These are phyloP conservation scores for Isatis tinctoria DNA, from an alignment of 345 rosid genomes.

Conservation along the genomic window DNA sequence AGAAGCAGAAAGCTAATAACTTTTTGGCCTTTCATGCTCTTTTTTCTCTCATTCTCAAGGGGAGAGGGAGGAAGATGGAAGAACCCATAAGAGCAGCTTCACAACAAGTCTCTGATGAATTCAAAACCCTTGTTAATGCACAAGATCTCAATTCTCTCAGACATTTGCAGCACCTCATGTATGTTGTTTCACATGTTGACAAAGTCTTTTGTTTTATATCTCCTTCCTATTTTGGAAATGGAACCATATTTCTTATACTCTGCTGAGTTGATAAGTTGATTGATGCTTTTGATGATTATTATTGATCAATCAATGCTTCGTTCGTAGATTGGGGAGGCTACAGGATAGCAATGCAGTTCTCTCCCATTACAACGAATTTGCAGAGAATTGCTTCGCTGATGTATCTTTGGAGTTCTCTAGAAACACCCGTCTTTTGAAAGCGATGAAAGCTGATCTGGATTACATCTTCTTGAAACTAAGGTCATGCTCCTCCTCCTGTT, in stretches of 20 bases:
- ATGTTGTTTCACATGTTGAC: neutral
- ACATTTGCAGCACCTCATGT: conserved; percentile 81
- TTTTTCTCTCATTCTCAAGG: neutral
- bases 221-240: neutral
- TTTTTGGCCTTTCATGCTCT: neutral
- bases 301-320: neutral
- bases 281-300: neutral
- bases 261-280: neutral
- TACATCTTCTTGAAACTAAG: conserved; percentile 87
- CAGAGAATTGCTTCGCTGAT: conserved; percentile 76
- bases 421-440: conserved; percentile 61
- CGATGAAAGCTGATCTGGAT: conserved; percentile 87
- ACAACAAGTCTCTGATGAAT: conserved; percentile 57
- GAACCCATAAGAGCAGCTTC: conserved; percentile 62
- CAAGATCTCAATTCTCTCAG: conserved; percentile 59
- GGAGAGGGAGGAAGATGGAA: conserved; percentile 27
- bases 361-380: conserved; percentile 79
- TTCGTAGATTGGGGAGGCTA: conserved; percentile 78
- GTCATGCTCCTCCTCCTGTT: conserved; percentile 26
- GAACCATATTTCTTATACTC: neutral
- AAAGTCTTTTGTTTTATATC: neutral
- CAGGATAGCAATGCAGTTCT: conserved; percentile 95
- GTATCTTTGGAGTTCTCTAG: conserved; percentile 65
- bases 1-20: neutral
- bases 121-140: conserved; percentile 60